Base-by-base conservation (phyloP, 1,139 yeast species). In the Lodderomyces theae region DNA sequence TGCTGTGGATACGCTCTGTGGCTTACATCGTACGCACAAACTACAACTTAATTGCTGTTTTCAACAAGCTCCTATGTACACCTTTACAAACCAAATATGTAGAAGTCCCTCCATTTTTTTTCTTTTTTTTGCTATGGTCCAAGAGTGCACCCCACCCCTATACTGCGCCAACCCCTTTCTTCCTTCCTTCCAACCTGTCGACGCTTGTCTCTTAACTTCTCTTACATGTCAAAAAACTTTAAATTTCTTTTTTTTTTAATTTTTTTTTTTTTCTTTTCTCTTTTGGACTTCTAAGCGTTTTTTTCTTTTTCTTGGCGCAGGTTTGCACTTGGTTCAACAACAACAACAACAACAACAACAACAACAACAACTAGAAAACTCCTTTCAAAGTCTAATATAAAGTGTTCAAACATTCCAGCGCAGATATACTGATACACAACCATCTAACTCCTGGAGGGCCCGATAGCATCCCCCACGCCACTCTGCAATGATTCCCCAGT, bases 61-160 rank as follows among this genome's bases (percentile, higher is more conserved):
- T 25, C 10, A 13, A n/a, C 5, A n/a, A 5, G 29, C 29, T 25
- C 29, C 29, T 25, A n/a, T n/a, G n/a, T n/a, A n/a, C n/a, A n/a
- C n/a, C n/a, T n/a, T n/a, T n/a, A n/a, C n/a, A n/a, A n/a, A n/a
- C n/a, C n/a, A n/a, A n/a, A n/a, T n/a, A n/a, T n/a, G n/a, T n/a
- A n/a, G n/a, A n/a, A n/a, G n/a, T n/a, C n/a, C n/a, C 33, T 34
- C 41, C 22, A 23, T n/a, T 17, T 9, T 9, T 21, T 7, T 21
- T 21, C 9, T 21, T 21, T 21, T 21, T 21, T 21, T 9, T 21
- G 9, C 9, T 9, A 21, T 21, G 23, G 6, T 21, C 23, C 23
- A n/a, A 6, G 23, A 21, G 23, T 21, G 13, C n/a, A 12, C 9
- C 16, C 32, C 39, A 15, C 25, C 21, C 18, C 35, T 17, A n/a